Evolutionary conservation across 768 basidiomycete genomes (phyloP).

Genomic region (Pulveroboletus sp.): DNA sequence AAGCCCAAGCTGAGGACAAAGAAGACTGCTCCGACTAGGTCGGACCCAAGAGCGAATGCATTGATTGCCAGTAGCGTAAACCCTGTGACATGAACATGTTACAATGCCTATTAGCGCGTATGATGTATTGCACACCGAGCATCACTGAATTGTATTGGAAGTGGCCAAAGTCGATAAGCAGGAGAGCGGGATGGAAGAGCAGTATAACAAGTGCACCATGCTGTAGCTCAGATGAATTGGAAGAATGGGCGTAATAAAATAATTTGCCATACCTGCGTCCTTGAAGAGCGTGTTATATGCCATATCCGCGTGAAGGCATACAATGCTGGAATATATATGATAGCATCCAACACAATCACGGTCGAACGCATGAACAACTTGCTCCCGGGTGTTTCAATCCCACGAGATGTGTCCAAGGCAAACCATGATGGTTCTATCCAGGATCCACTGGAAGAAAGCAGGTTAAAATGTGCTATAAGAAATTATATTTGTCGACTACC

Average conservation of each 20-base stretch:
- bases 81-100: constrained; percentile 38
- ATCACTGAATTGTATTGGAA: constrained; percentile 96
- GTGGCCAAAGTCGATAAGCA: constrained; percentile 89
- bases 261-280: constrained; percentile 65
- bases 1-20: constrained; percentile 88
- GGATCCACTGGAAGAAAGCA: constrained; percentile 40
- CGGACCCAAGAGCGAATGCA: constrained; percentile 65
- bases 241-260: background rate
- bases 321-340: constrained; percentile 76
- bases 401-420: constrained; percentile 63
- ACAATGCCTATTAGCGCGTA: background rate
- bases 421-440: constrained; percentile 64
- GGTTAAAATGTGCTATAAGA: constrained; percentile 2
- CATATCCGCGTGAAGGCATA: constrained; percentile 63
- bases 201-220: constrained; percentile 66
- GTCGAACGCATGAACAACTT: constrained; percentile 80
- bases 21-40: constrained; percentile 70
- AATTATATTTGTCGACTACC: constrained; percentile 29
- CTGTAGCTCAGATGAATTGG: constrained; percentile 6
- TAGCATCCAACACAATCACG: constrained; percentile 63
- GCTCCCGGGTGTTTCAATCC: constrained; percentile 62
- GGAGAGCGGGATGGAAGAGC: constrained; percentile 78
- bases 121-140: constrained; percentile 56
- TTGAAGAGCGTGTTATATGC: constrained; percentile 66
- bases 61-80: constrained; percentile 68